Conservation (phyloP, 2,329 filamentous ascomycete genomes). For the Byssochlamys sp. region DNA sequence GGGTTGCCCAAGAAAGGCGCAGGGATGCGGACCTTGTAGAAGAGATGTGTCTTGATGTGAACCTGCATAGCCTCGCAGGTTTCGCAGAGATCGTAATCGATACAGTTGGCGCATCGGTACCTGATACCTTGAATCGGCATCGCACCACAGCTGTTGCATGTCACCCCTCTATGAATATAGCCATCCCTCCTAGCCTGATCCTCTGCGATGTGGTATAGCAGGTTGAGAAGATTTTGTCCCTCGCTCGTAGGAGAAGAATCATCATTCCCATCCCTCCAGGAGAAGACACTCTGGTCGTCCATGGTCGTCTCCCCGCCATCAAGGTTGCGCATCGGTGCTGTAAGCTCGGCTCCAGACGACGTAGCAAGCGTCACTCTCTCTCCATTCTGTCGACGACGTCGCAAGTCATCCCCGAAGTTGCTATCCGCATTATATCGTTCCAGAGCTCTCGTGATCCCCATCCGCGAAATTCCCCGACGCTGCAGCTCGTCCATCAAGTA, state of each 20-base stretch:
- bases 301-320: conserved; percentile 28
- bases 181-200: conserved; percentile 80
- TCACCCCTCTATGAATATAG: conserved; percentile 84
- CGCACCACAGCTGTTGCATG: conserved; percentile 79
- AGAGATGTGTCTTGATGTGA: conserved; percentile 84
- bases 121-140: conserved; percentile 84
- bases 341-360: conserved; percentile 21
- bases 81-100: conserved; percentile 92
- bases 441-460: conserved; percentile 28
- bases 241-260: conserved; percentile 34
- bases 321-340: conserved; percentile 14
- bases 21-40: conserved; percentile 90
- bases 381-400: conserved; percentile 29
- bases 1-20: conserved; percentile 71
- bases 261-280: conserved; percentile 35
- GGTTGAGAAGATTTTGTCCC: conserved; percentile 71
- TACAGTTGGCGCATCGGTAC: conserved; percentile 90
- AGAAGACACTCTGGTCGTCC: conserved; percentile 37
- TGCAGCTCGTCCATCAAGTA: conserved; percentile 31
- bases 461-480: conserved; percentile 29
- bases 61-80: conserved; percentile 65
- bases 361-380: conserved; percentile 29
- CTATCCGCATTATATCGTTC: conserved; percentile 29
- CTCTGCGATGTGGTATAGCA: conserved; percentile 86
- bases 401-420: conserved; percentile 31